Conservation (phyloP, 257 asterid species). For the Euphrasia confusa region DNA sequence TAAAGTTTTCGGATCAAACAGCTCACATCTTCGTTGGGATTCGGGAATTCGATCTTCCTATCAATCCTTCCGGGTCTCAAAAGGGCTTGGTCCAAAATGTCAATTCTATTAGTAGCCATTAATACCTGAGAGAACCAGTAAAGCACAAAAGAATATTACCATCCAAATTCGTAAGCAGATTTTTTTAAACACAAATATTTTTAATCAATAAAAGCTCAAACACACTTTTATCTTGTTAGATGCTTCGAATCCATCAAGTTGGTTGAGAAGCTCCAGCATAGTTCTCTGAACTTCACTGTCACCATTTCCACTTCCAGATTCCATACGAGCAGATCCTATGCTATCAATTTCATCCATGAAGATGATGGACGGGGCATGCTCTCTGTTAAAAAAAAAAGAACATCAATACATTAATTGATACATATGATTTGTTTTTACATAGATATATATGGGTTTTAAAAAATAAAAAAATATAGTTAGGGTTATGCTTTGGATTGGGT, state of each 20-base stretch:
- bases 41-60: not conserved
- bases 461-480: too few relatives aligned
- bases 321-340: conserved; percentile 72
- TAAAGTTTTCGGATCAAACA: not conserved
- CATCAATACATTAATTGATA: too few relatives aligned
- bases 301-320: conserved; percentile 72
- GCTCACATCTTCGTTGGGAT: not conserved
- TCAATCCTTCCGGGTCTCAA: conserved; percentile 52
- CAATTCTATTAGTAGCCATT: conserved; percentile 34
- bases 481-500: too few relatives aligned
- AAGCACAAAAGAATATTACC: not conserved
- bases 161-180: not conserved
- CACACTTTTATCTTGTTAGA: not conserved
- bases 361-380: conserved; percentile 75
- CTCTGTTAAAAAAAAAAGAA: conserved; percentile 26
- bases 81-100: conserved; percentile 64
- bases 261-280: conserved; percentile 38
- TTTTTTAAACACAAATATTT: conserved; percentile 34
- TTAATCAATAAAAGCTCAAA: conserved; percentile 33
- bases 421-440: too few relatives aligned
- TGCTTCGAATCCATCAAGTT: conserved; percentile 55
- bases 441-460: too few relatives aligned
- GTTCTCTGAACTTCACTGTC: too few relatives aligned
- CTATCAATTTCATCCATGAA: conserved; percentile 74
- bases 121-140: not conserved